A percentile compares a stretch with the other conserved stretches of the same genome.
Conservation (phyloP, 257 asterid species). For the Solanum medicagineum region DNA sequence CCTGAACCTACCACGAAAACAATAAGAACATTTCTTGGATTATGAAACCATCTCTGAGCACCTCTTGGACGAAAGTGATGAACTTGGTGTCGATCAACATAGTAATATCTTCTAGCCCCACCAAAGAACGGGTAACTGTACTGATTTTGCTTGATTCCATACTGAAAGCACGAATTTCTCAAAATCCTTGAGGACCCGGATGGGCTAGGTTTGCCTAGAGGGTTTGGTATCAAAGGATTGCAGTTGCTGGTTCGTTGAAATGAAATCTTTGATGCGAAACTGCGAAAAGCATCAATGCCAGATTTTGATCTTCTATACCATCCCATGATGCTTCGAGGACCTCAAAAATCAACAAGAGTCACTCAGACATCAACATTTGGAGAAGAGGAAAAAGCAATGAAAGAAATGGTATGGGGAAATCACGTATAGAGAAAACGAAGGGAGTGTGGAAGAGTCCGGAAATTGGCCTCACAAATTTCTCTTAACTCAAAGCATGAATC, state of each 20-base stretch:
- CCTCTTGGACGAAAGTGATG: constrained; percentile 73
- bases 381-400: background rate
- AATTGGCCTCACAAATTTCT: background rate
- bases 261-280: constrained; percentile 24
- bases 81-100: constrained; percentile 40
- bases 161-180: constrained; percentile 25
- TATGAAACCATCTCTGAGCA: constrained; percentile 44
- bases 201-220: background rate
- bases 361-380: background rate
- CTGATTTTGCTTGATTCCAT: constrained; percentile 12
- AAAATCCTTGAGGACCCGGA: constrained; percentile 20
- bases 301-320: constrained; percentile 47
- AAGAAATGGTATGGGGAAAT: background rate
- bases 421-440: background rate
- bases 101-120: constrained; percentile 66
- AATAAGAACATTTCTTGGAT: constrained; percentile 33
- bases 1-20: constrained; percentile 55
- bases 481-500: background rate
- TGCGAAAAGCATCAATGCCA: constrained; percentile 22
- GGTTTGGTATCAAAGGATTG: background rate
- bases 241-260: background rate
- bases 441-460: constrained; percentile 3
- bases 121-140: constrained; percentile 25
- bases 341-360: background rate
- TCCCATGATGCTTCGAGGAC: constrained; percentile 30